Percentiles rank a stretch among this genome's conserved stretches.
These are phyloP conservation scores for Gracilariopsis chorda DNA, from an alignment of 23 red algal species.

Conservation along the genomic window DNA sequence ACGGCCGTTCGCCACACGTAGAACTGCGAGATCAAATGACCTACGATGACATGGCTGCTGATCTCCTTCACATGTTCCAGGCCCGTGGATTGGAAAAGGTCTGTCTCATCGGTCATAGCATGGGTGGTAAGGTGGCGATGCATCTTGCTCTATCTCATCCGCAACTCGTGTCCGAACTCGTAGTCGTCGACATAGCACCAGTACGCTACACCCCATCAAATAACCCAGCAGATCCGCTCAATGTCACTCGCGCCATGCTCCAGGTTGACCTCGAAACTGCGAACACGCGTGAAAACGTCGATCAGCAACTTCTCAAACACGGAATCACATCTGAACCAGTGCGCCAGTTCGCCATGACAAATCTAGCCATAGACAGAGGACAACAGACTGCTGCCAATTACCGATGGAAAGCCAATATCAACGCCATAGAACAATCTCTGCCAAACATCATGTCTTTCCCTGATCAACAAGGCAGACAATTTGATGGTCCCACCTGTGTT, in stretches of 20 bases:
- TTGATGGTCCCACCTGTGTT: conserved; percentile 60
- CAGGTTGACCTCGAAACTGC: neutral
- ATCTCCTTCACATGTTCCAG: conserved; percentile 62
- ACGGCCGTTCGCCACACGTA: conserved; percentile 81
- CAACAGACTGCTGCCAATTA: neutral
- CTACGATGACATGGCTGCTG: conserved; percentile 64
- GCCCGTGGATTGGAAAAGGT: neutral
- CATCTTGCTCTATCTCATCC: conserved; percentile 68
- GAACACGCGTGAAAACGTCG: conserved; percentile 43
- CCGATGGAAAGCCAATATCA: conserved; percentile 20
- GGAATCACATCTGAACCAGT: conserved; percentile 57
- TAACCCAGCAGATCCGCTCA: neutral
- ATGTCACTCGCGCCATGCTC: conserved; percentile 8
- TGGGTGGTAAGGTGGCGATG: conserved; percentile 92
- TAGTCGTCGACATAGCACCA: conserved; percentile 91
- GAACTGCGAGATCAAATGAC: conserved; percentile 23
- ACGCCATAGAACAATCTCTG: neutral
- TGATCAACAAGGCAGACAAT: neutral
- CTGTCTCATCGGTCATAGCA: conserved; percentile 78
- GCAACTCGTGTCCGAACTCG: conserved; percentile 57
- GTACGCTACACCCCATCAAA: conserved; percentile 40
- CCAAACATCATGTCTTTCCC: conserved; percentile 41
- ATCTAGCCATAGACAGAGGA: conserved; percentile 18
- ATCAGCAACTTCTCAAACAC: conserved; percentile 3
- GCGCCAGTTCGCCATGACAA: conserved; percentile 84